Evolutionary conservation across 2,329 filamentous ascomycete species (phyloP).

Genomic region (Lachnellula hyalina): DNA sequence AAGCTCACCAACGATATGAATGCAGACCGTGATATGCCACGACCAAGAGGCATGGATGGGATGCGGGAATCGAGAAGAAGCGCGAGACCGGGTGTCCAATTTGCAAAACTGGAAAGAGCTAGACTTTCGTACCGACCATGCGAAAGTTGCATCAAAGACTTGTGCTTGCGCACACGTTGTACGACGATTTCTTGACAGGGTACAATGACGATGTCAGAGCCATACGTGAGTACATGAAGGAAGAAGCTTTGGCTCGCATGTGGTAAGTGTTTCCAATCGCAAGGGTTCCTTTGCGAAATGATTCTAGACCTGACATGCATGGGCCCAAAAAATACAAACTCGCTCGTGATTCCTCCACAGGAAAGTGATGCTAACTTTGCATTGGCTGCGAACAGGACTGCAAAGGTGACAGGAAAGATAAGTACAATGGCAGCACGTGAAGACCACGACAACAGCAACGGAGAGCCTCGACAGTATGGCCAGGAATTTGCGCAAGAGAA

Average conservation of each 20-base stretch:
- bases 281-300: too few relatives aligned
- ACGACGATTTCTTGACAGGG: not conserved
- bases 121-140: not conserved
- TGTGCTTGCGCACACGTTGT: not conserved
- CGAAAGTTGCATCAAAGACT: not conserved
- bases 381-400: not conserved
- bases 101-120: not conserved
- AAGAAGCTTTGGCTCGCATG: not conserved
- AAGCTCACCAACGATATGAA: not conserved
- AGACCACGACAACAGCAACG: not conserved
- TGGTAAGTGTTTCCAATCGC: not conserved
- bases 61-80: not conserved
- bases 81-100: not conserved
- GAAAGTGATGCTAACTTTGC: too few relatives aligned
- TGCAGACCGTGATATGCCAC: not conserved
- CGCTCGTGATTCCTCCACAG: too few relatives aligned
- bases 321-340: too few relatives aligned
- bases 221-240: not conserved
- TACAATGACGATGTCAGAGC: not conserved
- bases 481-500: not conserved
- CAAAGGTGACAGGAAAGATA: not conserved
- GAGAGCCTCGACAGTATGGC: not conserved
- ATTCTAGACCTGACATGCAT: too few relatives aligned
- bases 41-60: not conserved
- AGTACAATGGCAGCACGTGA: not conserved